phyloP scores from a whole-genome alignment of 371 early-diverging fungal genomes.

The Mucor piriformis region DNA sequence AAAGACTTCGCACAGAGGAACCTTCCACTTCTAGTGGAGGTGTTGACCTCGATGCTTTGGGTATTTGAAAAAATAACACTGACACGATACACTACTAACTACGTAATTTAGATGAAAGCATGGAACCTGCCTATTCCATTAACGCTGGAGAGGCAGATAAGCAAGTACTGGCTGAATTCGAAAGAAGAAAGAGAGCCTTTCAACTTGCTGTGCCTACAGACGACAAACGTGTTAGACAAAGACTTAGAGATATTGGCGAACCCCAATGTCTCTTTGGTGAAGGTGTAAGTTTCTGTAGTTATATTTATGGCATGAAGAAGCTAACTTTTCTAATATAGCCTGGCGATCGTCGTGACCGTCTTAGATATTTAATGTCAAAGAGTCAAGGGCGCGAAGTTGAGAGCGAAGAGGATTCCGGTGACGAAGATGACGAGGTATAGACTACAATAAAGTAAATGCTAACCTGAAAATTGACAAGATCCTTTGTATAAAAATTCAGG shows the following conservation, averaged over 20 bases:
- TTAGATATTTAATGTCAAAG: slow-evolving; percentile 74
- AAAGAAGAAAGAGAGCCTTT: slow-evolving; percentile 78
- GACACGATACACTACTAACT: background rate
- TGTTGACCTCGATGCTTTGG: slow-evolving; percentile 49
- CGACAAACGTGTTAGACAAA: slow-evolving; percentile 77
- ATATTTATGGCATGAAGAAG: too few species aligned
- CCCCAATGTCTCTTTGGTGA: slow-evolving; percentile 94
- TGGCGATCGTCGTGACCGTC: slow-evolving; percentile 86
- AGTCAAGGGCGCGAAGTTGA: slow-evolving; percentile 50
- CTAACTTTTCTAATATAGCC: slow-evolving; percentile 54
- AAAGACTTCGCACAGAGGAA: slow-evolving; percentile 33
- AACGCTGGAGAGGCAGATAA: slow-evolving; percentile 68
- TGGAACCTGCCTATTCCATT: slow-evolving; percentile 49
- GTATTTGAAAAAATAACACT: slow-evolving; percentile 23
- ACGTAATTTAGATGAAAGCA: slow-evolving; percentile 27
- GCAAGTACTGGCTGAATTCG: slow-evolving; percentile 83
- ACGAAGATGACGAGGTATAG: slow-evolving; percentile 46
- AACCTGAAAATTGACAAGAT: background rate
- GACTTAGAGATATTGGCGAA: slow-evolving; percentile 78
- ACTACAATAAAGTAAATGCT: background rate
- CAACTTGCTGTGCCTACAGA: slow-evolving; percentile 91
- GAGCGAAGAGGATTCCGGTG: slow-evolving; percentile 56
- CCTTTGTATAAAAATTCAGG: slow-evolving; percentile 6
- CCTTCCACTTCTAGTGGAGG: slow-evolving; percentile 27
- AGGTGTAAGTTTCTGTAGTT: slow-evolving; percentile 66